phyloP scores from a whole-genome alignment of 2,329 filamentous ascomycete species.

The Cytospora leucostoma region DNA sequence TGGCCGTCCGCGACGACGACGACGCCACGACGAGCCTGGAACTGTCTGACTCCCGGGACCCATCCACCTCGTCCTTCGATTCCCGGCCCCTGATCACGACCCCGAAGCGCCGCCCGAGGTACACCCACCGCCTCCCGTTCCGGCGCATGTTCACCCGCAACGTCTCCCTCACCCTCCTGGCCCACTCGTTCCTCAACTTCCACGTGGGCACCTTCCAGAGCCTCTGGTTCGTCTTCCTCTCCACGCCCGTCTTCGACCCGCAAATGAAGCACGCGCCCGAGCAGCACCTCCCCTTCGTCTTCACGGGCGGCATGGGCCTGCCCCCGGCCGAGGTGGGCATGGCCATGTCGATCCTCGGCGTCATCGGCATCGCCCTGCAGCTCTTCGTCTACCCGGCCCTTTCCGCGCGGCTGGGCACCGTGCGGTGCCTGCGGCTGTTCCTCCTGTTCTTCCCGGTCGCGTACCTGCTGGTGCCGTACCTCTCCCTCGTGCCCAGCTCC shows the following conservation, averaged over 20 bases:
- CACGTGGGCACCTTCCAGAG: conserved; percentile 77
- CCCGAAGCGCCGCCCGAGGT: conserved; percentile 37
- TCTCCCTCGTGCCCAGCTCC: conserved; percentile 65
- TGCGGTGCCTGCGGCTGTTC: conserved; percentile 68
- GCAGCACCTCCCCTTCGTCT: conserved; percentile 57
- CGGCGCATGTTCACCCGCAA: conserved; percentile 57
- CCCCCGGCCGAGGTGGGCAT: conserved; percentile 71
- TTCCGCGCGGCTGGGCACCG: conserved; percentile 66
- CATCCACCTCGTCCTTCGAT: conserved; percentile 15
- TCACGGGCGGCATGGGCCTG: conserved; percentile 76
- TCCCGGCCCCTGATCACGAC: conserved; percentile 15
- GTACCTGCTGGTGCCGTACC: conserved; percentile 70
- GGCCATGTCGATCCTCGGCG: conserved; percentile 74
- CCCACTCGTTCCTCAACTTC: conserved; percentile 69
- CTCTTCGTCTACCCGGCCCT: conserved; percentile 70
- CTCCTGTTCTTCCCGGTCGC: conserved; percentile 70
- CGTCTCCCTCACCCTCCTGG: conserved; percentile 57
- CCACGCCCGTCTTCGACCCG: conserved; percentile 63
- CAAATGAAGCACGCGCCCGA: conserved; percentile 34
- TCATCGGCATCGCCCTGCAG: conserved; percentile 74
- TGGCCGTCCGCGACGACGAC: conserved; percentile 36
- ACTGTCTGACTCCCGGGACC: conserved; percentile 28
- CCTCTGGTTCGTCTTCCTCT: conserved; percentile 76
- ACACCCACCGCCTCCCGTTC: conserved; percentile 53
- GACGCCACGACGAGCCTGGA: conserved; percentile 35